Conservation (phyloP, 2,329 filamentous ascomycete species). For the Xylaria sp. region DNA sequence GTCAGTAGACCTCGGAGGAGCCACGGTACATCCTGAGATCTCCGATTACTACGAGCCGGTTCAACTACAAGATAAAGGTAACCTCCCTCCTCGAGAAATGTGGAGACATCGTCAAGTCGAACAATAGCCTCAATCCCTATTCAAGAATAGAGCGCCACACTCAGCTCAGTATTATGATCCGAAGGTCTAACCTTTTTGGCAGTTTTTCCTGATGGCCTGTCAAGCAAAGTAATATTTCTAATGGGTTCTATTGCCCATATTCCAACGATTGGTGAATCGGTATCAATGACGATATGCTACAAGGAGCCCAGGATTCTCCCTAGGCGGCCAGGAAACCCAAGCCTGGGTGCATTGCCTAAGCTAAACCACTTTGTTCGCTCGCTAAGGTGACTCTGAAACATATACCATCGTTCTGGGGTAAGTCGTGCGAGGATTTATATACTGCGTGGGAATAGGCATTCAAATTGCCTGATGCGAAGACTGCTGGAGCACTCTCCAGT, state of each 20-base stretch:
- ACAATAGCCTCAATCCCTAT: not conserved
- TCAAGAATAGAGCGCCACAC: not conserved
- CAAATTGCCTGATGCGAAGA: no score
- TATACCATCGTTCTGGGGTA: not conserved
- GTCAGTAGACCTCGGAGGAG: not conserved
- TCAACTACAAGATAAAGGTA: not conserved
- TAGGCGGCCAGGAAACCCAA: not conserved
- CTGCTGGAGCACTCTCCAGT: no score
- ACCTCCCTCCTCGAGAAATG: no score
- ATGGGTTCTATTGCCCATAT: no score
- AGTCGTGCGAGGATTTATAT: no score
- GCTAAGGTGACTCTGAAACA: not conserved
- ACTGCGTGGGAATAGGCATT: no score
- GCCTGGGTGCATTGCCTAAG: not conserved
- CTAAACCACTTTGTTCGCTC: not conserved
- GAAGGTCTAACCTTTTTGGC: not conserved
- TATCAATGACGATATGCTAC: not conserved
- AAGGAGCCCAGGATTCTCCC: not conserved
- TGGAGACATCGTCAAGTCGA: not conserved
- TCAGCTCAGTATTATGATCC: no score
- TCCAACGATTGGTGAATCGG: not conserved
- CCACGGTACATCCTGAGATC: not conserved
- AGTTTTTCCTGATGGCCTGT: not conserved
- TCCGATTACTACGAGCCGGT: not conserved
- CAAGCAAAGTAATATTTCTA: not conserved